A percentile compares a stretch with the other conserved stretches of the same genome.
Conservation (phyloP, 2,329 filamentous ascomycete species). For the Neurospora sp. region DNA sequence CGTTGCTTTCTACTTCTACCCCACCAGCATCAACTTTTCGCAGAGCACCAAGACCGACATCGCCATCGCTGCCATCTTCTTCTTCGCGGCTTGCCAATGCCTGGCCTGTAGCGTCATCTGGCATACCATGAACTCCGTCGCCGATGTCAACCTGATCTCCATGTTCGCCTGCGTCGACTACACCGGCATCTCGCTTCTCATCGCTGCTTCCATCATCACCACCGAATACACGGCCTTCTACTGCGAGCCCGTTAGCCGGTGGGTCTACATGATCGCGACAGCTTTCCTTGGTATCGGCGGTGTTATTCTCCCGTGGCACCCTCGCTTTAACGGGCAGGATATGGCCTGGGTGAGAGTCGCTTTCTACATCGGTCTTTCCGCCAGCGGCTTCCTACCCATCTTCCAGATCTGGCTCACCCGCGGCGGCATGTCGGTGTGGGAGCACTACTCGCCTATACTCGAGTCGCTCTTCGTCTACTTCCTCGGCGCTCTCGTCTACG, state of each 20-base stretch:
- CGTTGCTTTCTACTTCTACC: conserved; percentile 94
- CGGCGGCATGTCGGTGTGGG: conserved; percentile 68
- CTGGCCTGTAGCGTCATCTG: conserved; percentile 91
- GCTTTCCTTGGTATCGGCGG: conserved; percentile 74
- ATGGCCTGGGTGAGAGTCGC: conserved; percentile 89
- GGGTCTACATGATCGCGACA: conserved; percentile 76
- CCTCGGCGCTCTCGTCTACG: conserved; percentile 75
- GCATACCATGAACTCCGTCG: conserved; percentile 98
- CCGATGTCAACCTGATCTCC: conserved; percentile 80
- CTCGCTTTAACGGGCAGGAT: conserved; percentile 82
- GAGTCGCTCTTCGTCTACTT: conserved; percentile 86
- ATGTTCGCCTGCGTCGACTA: conserved; percentile 98
- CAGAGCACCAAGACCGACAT: conserved; percentile 82
- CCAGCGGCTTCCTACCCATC: conserved; percentile 83
- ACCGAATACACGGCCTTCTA: conserved; percentile 99
- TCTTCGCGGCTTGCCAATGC: conserved; percentile 91
- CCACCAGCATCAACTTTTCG: conserved; percentile 74
- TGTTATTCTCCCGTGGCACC: conserved; percentile 91
- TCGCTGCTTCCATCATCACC: conserved; percentile 93
- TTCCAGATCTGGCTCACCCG: conserved; percentile 73
- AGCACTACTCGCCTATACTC: conserved; percentile 79
- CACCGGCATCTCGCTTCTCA: conserved; percentile 89
- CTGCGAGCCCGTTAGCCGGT: conserved; percentile 82
- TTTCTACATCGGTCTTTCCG: conserved; percentile 80
- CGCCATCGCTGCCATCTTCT: conserved; percentile 86